Evolutionary conservation across 371 early-diverging fungal genomes (phyloP), one percentile per base, ranked within the genome.

Genomic region (Mucor mucedo): DNA sequence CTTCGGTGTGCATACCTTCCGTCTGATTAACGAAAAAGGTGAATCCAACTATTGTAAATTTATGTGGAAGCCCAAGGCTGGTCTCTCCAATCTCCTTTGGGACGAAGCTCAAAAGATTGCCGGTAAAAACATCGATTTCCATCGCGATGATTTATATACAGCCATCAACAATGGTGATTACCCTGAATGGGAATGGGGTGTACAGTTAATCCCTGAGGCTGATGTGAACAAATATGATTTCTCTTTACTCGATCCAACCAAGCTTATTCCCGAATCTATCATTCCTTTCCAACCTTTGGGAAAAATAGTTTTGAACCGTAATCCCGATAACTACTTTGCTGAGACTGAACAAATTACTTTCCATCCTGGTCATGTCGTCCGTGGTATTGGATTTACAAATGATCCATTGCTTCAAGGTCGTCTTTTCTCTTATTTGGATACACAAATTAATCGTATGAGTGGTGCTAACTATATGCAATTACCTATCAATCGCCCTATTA

Each of bases 401-500:
- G 87, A 86, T 63, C 73, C 78, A 4, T 62, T 86, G n/a, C 69
- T 87, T n/a, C 84, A 84, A 55, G 82, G 80, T 3, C 82, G 86
- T 47, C 41, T 82, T 27, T 83, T 82, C 55, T 73, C 74, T 35
- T 87, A 85, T 54, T 55, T 73, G 1, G 87, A 85, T 63, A 84
- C 87, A 8, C 84, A 84, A 60, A 44, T 77, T 16, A 74, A 82
- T 59, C 76, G 85, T 29, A 70, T 84, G 65, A 78, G 65, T 35
- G 58, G 72, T 28, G 71, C 69, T 38, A 87, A 87, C 65, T 85
- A 65, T 45, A 55, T 77, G 60, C 78, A 85, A 56, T 48, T 85
- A 6, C 87, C 87, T 39, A 84, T 85, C 69, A 86, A 86, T 60
- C 70, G 68, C 29, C 80, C 83, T 2, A 35, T 77, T 21, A 56